Evolutionary conservation across 768 basidiomycete species (phyloP).

Genomic region (Boletus insuetus): DNA sequence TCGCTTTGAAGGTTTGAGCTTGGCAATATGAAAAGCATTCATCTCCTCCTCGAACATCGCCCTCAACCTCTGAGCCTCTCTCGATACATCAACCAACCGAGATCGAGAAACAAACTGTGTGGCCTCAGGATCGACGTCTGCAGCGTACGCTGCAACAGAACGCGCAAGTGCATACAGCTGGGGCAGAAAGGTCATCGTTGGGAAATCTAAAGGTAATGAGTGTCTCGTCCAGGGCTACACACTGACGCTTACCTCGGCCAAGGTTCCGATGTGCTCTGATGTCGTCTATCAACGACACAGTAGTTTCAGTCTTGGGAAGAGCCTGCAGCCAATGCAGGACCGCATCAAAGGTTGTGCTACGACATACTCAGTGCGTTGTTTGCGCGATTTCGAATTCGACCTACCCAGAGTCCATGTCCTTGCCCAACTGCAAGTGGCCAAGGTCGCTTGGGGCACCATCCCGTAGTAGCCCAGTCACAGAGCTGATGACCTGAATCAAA

Average conservation of each 20-base stretch:
- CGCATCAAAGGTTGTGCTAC: constrained; percentile 24
- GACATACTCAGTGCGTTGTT: background rate
- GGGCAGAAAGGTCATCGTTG: constrained; percentile 44
- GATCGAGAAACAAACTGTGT: constrained; percentile 13
- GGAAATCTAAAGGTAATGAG: constrained; percentile 27
- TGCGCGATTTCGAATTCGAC: constrained; percentile 10
- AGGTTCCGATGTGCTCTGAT: constrained; percentile 24
- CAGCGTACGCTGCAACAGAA: constrained; percentile 25
- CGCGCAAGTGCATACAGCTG: constrained; percentile 45
- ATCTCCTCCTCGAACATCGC: constrained; percentile 38
- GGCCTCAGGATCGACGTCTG: constrained; percentile 9
- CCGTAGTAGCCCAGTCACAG: constrained; percentile 31
- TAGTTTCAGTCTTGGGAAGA: constrained; percentile 19
- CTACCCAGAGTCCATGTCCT: constrained; percentile 41
- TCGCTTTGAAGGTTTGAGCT: constrained; percentile 46
- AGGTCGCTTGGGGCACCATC: constrained; percentile 26
- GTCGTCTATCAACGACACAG: constrained; percentile 19
- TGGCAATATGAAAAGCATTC: constrained; percentile 38
- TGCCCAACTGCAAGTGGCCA: constrained; percentile 34
- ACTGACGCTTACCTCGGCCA: constrained; percentile 22
- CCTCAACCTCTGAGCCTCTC: constrained; percentile 33
- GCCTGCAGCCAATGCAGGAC: constrained; percentile 26
- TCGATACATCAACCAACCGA: constrained; percentile 27
- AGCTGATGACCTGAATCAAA: constrained; percentile 37
- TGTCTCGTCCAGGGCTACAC: background rate